Evolutionary conservation across 129 eudicot species (phyloP).

Genomic region (Escallonia rubra): DNA sequence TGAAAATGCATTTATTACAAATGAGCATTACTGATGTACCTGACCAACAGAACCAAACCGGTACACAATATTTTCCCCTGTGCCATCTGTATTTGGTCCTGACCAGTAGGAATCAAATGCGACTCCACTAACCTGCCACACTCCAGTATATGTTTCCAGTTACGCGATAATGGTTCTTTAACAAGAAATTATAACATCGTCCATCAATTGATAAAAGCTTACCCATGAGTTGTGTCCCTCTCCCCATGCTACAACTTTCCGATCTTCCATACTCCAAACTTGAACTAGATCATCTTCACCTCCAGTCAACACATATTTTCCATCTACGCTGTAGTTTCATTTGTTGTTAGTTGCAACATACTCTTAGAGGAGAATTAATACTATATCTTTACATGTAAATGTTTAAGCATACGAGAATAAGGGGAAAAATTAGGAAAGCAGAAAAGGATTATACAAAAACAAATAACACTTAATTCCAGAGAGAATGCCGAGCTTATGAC

Average conservation of each 20-base stretch:
- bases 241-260: conserved; percentile 98
- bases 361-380: neutral
- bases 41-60: conserved; percentile 99
- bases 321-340: conserved; percentile 75
- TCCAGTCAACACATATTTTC: conserved; percentile 84
- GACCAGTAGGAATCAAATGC: conserved; percentile 96
- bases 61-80: conserved; percentile 69
- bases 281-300: conserved; percentile 99
- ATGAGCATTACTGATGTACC: conserved; percentile 31
- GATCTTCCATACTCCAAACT: conserved; percentile 97
- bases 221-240: conserved; percentile 99
- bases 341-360: conserved; percentile 16
- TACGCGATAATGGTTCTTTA: conserved; percentile 1
- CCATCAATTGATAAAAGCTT: conserved; percentile 9
- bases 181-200: neutral
- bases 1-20: too few species aligned
- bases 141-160: conserved; percentile 22
- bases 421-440: neutral
- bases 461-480: neutral
- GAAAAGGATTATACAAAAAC: neutral
- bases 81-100: conserved; percentile 78
- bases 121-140: conserved; percentile 94
- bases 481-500: conserved; percentile 27
- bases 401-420: neutral
- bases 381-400: neutral